phyloP scores from a whole-genome alignment of 139 green algal species.

The Astrephomene gubernaculifera region DNA sequence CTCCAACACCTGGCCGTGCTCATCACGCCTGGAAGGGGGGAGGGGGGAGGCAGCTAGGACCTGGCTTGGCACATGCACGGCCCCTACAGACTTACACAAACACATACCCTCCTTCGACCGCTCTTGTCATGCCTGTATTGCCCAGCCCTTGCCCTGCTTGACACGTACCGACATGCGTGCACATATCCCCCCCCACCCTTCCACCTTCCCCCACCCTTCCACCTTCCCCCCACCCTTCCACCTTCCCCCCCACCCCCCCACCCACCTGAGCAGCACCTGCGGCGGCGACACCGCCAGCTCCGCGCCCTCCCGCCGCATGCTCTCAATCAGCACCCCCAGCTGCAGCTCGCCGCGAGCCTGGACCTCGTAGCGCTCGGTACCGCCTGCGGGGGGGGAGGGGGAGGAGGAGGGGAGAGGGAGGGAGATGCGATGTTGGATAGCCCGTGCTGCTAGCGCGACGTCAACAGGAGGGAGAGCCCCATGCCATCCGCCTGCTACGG shows the following conservation, averaged over 20 bases:
- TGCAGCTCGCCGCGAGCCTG: constrained; percentile 92
- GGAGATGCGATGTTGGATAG: no score
- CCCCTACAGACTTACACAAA: no score
- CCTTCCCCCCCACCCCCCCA: not conserved
- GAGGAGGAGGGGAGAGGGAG: not conserved
- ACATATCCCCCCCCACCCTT: constrained; percentile 17
- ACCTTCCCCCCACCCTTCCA: not conserved
- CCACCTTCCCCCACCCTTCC: not conserved
- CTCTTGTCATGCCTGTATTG: no score
- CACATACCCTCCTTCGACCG: no score
- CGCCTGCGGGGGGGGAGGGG: constrained; percentile 15
- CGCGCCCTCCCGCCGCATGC: constrained; percentile 87
- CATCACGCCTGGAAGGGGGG: not conserved
- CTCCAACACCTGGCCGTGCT: constrained; percentile 74
- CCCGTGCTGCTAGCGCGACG: no score
- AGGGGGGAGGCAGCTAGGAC: not conserved
- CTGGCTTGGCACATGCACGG: no score
- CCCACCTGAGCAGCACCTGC: constrained; percentile 66
- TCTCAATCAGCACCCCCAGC: constrained; percentile 92
- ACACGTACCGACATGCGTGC: no score
- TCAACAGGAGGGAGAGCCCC: no score
- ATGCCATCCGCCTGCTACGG: no score
- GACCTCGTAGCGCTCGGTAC: constrained; percentile 78
- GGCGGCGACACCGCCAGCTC: constrained; percentile 92
- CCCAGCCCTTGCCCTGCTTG: no score